A percentile compares a stretch with the other conserved stretches of the same genome.
These are phyloP conservation scores for Sutorius australiensis DNA, from an alignment of 768 basidiomycete species.

Conservation along the genomic window DNA sequence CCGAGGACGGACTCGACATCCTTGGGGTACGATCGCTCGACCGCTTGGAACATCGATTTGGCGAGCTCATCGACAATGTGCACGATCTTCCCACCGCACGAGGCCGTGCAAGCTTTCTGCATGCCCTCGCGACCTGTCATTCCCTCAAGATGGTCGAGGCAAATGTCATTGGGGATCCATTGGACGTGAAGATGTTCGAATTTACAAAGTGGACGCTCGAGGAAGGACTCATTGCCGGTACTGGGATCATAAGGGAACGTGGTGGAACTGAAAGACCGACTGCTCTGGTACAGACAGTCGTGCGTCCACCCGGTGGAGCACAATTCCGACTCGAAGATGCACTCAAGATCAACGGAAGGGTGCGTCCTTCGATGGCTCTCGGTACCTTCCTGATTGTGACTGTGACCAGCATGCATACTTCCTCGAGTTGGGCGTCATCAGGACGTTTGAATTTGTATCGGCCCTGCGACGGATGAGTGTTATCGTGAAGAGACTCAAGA, in stretches of 20 bases:
- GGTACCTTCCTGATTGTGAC: neutral
- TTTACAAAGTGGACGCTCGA: constrained; percentile 96
- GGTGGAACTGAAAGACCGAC: constrained; percentile 66
- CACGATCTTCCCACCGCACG: constrained; percentile 72
- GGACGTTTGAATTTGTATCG: constrained; percentile 96
- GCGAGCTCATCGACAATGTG: constrained; percentile 84
- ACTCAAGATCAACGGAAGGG: constrained; percentile 76
- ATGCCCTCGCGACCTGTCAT: constrained; percentile 95
- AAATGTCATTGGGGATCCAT: constrained; percentile 88
- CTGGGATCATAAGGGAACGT: constrained; percentile 64
- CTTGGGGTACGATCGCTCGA: constrained; percentile 89
- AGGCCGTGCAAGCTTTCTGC: constrained; percentile 80
- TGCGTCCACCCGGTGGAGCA: constrained; percentile 90
- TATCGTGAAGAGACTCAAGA: constrained; percentile 91
- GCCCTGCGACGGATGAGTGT: constrained; percentile 95
- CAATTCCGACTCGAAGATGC: constrained; percentile 93
- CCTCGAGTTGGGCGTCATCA: constrained; percentile 92
- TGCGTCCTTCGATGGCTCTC: constrained; percentile 29
- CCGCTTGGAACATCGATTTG: constrained; percentile 71
- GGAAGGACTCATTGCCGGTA: constrained; percentile 75
- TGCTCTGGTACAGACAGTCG: constrained; percentile 93
- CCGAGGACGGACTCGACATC: constrained; percentile 96
- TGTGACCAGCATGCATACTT: constrained; percentile 84
- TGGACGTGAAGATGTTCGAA: constrained; percentile 97
- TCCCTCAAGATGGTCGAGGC: constrained; percentile 88